Base-by-base conservation (phyloP, 208 protist species). In the Tritrichomonas foetus region DNA sequence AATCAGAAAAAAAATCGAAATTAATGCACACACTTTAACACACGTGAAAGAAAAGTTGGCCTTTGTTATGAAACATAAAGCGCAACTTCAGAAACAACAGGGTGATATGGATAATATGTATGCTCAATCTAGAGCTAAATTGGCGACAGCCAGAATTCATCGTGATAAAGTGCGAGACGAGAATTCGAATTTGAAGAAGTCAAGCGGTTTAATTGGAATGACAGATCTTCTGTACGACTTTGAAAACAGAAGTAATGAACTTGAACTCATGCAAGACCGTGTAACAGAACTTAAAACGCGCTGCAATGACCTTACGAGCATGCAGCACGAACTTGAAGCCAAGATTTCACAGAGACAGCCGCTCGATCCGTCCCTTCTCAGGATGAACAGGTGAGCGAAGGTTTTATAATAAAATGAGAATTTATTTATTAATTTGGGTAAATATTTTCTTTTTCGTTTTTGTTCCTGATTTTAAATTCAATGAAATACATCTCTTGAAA, bases 31-130 rank as follows among this genome's bases (percentile, higher is more conserved):
- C 95, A 97, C 99, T 47, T 96, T 99, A 30, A 98, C 98, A 33
- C 98, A 99, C 95, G 95, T 99, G 33, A 98, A 99, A 95, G 98
- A 99, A 95, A 99, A 99, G 96, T 95, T 99, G 16, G 97, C 98
- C 95, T 99, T 98, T 94, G 97, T 98, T 94, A 96, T 97, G 66
- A 96, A 95, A 44, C 97, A 99, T 94, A 98, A 98, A 93, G 92
- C 89, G 25, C 94, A 96, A 92, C 96, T 99, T 49, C 95, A 97
- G 49, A 95, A 97, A 66, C 96, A 97, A 92, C 97, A 99, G 11
- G 94, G 95, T n/a, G 94, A 96, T 47, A 97, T 98, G 13, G 98
- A 99, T 80, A 96, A 96, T 3, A 96, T 97, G 80, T 95, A 99
- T 0, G 96, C 96, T 50, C 95, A 94, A 0, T 94, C 97, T 25